phyloP scores from a whole-genome alignment of 1,139 yeast species.

The Saccharomycopsis crataegensis region DNA sequence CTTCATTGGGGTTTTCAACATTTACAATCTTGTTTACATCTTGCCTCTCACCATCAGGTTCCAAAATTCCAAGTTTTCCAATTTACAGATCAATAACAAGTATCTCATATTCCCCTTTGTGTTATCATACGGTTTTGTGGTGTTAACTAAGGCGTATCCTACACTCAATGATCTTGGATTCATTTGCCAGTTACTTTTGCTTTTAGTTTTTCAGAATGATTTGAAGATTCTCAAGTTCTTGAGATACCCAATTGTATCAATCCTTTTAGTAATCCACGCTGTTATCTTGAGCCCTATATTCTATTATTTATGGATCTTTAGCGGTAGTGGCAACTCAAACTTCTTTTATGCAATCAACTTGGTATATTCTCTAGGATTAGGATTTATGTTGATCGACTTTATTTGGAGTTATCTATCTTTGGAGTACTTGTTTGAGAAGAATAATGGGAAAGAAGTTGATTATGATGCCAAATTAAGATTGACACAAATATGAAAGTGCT shows the following conservation, averaged over 20 bases:
- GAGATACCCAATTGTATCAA: slow-evolving; percentile 37
- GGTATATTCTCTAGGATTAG: slow-evolving; percentile 69
- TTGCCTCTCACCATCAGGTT: slow-evolving; percentile 72
- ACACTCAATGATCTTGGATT: slow-evolving; percentile 78
- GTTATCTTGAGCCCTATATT: slow-evolving; percentile 74
- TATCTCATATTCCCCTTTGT: slow-evolving; percentile 66
- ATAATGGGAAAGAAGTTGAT: slow-evolving; percentile 32
- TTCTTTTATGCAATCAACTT: slow-evolving; percentile 92
- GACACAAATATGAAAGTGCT: slow-evolving; percentile 27
- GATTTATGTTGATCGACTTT: slow-evolving; percentile 64
- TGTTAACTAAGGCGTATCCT: slow-evolving; percentile 80
- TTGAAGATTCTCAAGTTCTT: slow-evolving; percentile 32
- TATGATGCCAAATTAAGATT: slow-evolving; percentile 27
- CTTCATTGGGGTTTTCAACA: slow-evolving; percentile 75
- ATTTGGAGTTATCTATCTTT: slow-evolving; percentile 71
- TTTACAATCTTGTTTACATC: slow-evolving; percentile 61
- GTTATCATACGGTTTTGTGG: slow-evolving; percentile 55
- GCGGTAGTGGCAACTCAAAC: slow-evolving; percentile 93
- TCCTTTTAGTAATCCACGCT: slow-evolving; percentile 41
- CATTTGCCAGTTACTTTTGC: slow-evolving; percentile 52
- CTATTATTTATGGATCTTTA: slow-evolving; percentile 88
- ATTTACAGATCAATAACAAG: slow-evolving; percentile 20
- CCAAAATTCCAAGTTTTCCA: slow-evolving; percentile 23
- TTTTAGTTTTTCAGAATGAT: slow-evolving; percentile 26
- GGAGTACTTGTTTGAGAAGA: slow-evolving; percentile 36